Base-by-base conservation (phyloP, 345 rosid genomes). In the Durio zibethinus region DNA sequence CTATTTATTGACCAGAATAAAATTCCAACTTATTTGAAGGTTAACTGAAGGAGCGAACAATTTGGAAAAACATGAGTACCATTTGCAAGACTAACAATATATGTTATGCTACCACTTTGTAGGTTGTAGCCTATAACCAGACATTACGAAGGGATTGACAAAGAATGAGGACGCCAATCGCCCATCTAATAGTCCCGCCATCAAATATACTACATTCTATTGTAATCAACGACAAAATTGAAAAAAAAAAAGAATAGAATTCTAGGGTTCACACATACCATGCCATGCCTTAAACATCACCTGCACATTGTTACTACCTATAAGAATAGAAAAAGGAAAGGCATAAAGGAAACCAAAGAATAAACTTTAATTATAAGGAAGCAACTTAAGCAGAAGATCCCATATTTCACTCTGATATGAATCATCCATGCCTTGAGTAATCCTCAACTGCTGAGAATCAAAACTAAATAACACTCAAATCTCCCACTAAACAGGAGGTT, bases 401-500 rank as follows among this genome's bases (percentile, higher is more conserved):
- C 20, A 63, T 25, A 40, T 29, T 43, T 29, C 27, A 47, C 36
- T 42, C 29, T 15, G 23, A 36, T 18, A 59, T 67, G 70, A 35
- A 29, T 42, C 11, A 16, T 27, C 69, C 45, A 57, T 27, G 57
- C 31, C 53, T 65, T 60, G 35, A 57, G 45, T 35, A 20, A 73
- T 31, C 48, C 48, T 75, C 27, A 12, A 62, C 20, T 12, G 60
- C 42, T 23, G 56, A 72, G 54, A 63, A 45, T 36, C 20, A 59
- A 78, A 12, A 62, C 23, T 20, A 38, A 60, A 20, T n/a, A 18
- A 65, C 78, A 72, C 5, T 45, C 75, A 50, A 50, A 72, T 79
- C 73, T 73, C 59, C 29, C 56, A 78, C 21, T 25, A 45, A 76
- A 74, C n/a, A 76, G 23, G 40, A 56, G 64, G 63, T 48, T 78